Conservation (phyloP, 2,329 filamentous ascomycete genomes). For the Trichoderma koningiopsis region DNA sequence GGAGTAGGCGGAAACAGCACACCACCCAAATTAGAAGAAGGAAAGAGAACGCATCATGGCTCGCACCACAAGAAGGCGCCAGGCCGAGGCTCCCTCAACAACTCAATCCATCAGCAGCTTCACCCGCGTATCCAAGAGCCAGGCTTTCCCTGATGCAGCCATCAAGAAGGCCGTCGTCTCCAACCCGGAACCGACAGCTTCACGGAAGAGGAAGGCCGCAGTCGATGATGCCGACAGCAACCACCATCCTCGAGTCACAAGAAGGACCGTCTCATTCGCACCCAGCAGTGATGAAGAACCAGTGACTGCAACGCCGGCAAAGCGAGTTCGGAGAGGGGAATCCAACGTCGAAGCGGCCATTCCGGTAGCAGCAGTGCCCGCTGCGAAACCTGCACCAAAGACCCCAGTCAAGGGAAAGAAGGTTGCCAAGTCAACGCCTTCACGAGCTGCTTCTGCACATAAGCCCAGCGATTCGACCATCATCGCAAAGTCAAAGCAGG, state of each 20-base stretch:
- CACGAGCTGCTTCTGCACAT: constrained; percentile 36
- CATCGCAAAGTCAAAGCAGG: constrained; percentile 36
- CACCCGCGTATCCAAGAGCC: constrained; percentile 51
- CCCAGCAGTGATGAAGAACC: constrained; percentile 41
- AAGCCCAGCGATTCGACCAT: constrained; percentile 38
- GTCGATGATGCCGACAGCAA: constrained; percentile 33
- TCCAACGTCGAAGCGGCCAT: constrained; percentile 9
- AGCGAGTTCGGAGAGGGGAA: constrained; percentile 37
- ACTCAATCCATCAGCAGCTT: constrained; percentile 47
- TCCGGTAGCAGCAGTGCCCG: background rate
- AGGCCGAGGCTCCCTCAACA: constrained; percentile 26
- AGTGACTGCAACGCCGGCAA: constrained; percentile 26
- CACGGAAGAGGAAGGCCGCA: constrained; percentile 46
- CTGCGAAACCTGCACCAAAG: constrained; percentile 12
- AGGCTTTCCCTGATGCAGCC: constrained; percentile 33
- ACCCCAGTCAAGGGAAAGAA: constrained; percentile 37
- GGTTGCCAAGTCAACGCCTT: constrained; percentile 36
- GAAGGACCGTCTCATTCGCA: constrained; percentile 38
- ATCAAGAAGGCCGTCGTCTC: constrained; percentile 40
- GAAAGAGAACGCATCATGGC: constrained; percentile 22
- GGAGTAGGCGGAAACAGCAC: background rate
- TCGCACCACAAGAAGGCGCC: constrained; percentile 28
- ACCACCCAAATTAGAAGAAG: background rate
- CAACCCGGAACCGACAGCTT: constrained; percentile 33
- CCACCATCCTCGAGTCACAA: constrained; percentile 30